Evolutionary conservation across 1,284 basidiomycete genomes (phyloP), one percentile per base, ranked within the genome.

Genomic region (Ganoderma leucocontextum): DNA sequence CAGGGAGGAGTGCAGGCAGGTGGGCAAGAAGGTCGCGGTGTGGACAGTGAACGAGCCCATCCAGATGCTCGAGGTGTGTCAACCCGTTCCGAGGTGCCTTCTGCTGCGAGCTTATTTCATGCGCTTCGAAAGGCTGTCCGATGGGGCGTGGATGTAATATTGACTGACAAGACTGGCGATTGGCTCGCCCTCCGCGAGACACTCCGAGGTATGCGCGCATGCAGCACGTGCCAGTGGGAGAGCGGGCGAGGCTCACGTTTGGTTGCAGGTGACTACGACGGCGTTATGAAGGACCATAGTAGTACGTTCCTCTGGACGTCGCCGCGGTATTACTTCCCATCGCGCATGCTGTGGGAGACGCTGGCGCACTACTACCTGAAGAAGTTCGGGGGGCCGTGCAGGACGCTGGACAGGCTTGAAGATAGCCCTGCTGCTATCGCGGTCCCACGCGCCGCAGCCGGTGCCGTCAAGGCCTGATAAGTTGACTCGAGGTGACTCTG

Each of bases 41-140:
- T 99, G 98, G 98, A 99, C 97, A 0, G 97, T 99, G 38, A 99
- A 99, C 79, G 87, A 92, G 60, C 89, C 91, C 12, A 89, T 90
- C 69, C 92, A 97, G 78, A 98, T 99, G 97, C 93, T 97, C 83
- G 95, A 98, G 87, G 92, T 89, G 33, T 63, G 87, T 81, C 52
- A 39, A 15, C 6, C 15, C 33, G 35, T 17, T 57, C 29, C 25
- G 38, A 53, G 4, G 29, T 49, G 53, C 39, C 29, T 25, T 47
- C 60, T 60, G 42, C 65, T 60, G 22, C 57, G 42, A 68, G 33
- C n/a, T 42, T 49, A 61, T 71, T 57, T 44, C 53, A 66, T 71
- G 60, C 22, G 62, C 47, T 65, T 59, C 29, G 39, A 9, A 71
- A 93, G 91, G 95, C 95, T 69, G 92, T 93, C 22, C 85, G 95